Conservation (phyloP, 148 eudicot species). For the Vaccinium myrtillus region DNA sequence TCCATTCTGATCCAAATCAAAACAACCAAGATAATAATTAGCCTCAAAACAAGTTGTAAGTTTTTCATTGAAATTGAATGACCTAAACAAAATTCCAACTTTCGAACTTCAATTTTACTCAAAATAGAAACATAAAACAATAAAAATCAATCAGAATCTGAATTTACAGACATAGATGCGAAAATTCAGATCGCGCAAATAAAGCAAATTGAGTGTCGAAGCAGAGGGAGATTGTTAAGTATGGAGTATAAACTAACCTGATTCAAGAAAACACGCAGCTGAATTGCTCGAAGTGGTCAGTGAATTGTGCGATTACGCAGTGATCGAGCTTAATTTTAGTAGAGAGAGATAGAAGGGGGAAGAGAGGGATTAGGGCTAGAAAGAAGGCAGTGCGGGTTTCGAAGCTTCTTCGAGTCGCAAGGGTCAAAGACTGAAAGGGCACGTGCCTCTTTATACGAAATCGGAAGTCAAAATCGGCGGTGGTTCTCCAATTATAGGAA, state of each 20-base stretch:
- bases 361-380: neutral
- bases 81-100: neutral
- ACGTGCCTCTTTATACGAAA: neutral
- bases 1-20: conserved; percentile 24
- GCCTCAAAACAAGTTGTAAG: neutral
- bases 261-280: neutral
- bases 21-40: conserved; percentile 17
- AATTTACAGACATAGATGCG: neutral
- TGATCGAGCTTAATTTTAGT: neutral
- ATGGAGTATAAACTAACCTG: conserved; percentile 1
- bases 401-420: conserved; percentile 33
- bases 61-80: too few relatives aligned
- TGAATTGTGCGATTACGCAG: neutral
- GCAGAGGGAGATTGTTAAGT: neutral
- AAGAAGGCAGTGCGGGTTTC: neutral
- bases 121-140: neutral
- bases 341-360: conserved; percentile 3
- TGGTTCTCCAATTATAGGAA: neutral
- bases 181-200: neutral
- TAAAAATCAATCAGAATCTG: neutral
- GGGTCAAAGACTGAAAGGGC: conserved; percentile 8
- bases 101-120: neutral
- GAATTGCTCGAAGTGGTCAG: neutral
- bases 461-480: neutral
- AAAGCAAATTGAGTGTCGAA: conserved; percentile 2